Percentiles rank a stretch among this genome's conserved stretches.
Conservation (phyloP, 2,329 filamentous ascomycete genomes). For the Rutstroemia sp. region DNA sequence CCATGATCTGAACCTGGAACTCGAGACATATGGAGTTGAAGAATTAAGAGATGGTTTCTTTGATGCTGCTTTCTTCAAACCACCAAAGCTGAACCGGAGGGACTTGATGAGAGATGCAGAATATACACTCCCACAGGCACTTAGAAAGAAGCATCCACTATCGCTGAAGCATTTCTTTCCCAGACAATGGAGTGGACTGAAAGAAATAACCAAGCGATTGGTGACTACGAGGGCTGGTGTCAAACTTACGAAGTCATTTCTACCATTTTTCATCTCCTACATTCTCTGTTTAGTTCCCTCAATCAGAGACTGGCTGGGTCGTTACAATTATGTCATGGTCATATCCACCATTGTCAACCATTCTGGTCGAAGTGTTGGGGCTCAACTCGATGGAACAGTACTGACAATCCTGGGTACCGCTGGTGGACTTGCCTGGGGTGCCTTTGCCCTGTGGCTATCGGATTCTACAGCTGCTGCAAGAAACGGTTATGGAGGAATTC, state of each 20-base stretch:
- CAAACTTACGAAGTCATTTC: constrained; percentile 43
- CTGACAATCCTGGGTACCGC: constrained; percentile 47
- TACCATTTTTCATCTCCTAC: constrained; percentile 51
- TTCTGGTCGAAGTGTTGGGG: constrained; percentile 46
- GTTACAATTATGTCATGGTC: constrained; percentile 47
- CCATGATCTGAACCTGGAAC: constrained; percentile 29
- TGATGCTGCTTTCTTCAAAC: constrained; percentile 36
- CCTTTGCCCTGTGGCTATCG: constrained; percentile 45
- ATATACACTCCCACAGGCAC: constrained; percentile 39
- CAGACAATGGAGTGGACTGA: constrained; percentile 39
- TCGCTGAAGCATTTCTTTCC: constrained; percentile 40
- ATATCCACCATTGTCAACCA: constrained; percentile 53
- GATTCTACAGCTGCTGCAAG: constrained; percentile 40
- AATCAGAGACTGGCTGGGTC: constrained; percentile 43
- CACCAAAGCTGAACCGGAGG: constrained; percentile 32
- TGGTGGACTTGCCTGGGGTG: constrained; percentile 47
- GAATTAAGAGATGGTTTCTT: constrained; percentile 38
- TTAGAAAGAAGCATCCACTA: constrained; percentile 40
- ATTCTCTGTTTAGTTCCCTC: constrained; percentile 45
- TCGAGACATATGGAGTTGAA: constrained; percentile 37
- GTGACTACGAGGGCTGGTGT: constrained; percentile 44
- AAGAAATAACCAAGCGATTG: constrained; percentile 34
- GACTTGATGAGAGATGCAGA: constrained; percentile 36
- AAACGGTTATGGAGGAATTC: constrained; percentile 44
- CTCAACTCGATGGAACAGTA: constrained; percentile 48